Evolutionary conservation across 1,139 yeast species (phyloP).

Genomic region (Debaryomyces psychrophilus): DNA sequence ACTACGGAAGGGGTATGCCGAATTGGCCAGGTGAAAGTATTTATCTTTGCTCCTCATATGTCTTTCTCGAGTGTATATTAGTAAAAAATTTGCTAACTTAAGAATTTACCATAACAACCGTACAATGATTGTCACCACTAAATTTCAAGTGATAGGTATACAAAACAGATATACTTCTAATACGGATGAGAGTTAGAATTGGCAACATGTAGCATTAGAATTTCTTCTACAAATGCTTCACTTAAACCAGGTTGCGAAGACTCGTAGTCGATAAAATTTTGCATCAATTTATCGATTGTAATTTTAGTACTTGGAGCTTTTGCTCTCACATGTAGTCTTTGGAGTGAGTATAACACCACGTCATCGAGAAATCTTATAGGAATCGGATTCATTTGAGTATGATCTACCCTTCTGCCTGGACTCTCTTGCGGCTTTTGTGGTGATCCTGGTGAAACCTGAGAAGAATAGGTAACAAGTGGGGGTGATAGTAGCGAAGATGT

Average conservation of each 20-base stretch:
- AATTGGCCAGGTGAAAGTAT: background rate
- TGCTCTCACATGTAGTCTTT: conserved; percentile 53
- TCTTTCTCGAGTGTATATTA: background rate
- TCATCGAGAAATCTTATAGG: conserved; percentile 13
- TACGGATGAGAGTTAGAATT: conserved; percentile 5
- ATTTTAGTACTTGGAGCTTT: conserved; percentile 46
- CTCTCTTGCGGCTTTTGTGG: conserved; percentile 7
- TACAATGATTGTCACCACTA: background rate
- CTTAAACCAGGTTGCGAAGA: conserved; percentile 61
- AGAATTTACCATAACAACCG: background rate
- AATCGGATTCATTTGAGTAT: background rate
- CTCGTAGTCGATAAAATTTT: conserved; percentile 48
- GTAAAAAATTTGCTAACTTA: background rate
- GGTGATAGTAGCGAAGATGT: conserved; percentile 8
- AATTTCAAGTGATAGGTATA: background rate
- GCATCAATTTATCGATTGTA: conserved; percentile 45
- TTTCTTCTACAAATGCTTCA: conserved; percentile 67
- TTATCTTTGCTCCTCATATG: background rate
- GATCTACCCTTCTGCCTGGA: conserved; percentile 5
- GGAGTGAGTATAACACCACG: conserved; percentile 25
- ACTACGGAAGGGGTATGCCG: background rate
- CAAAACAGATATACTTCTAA: background rate
- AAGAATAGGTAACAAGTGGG: conserved; percentile 37
- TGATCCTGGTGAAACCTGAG: conserved; percentile 6
- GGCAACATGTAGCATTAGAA: conserved; percentile 12